A percentile compares a stretch with the other conserved stretches of the same genome.
These are phyloP conservation scores for Eimeria sp. DNA, from an alignment of 169 alveolate species.

Conservation along the genomic window DNA sequence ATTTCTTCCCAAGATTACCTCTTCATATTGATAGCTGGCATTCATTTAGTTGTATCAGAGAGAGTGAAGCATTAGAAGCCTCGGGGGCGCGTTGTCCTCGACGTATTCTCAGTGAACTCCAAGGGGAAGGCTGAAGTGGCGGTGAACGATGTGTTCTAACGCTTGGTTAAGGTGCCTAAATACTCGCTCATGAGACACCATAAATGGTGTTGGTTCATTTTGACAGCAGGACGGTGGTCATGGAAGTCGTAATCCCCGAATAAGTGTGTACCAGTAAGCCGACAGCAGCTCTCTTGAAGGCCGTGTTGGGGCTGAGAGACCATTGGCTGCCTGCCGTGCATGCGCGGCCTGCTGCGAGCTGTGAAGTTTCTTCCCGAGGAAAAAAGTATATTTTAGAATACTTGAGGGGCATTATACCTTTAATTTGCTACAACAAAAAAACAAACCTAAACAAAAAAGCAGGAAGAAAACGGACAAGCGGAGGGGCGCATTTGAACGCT, in stretches of 20 bases:
- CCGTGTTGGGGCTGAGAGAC: neutral
- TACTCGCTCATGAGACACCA: constrained; percentile 95
- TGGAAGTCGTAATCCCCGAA: neutral
- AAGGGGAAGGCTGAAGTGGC: constrained; percentile 97
- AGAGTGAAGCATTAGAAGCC: constrained; percentile 93
- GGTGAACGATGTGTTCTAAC: constrained; percentile 96
- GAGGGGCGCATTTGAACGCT: no score
- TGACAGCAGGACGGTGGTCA: constrained; percentile 57
- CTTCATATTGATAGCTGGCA: constrained; percentile 93
- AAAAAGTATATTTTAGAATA: neutral
- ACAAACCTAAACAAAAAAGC: no score
- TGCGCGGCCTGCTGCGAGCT: neutral
- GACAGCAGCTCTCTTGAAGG: neutral
- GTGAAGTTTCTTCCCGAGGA: neutral
- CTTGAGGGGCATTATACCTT: neutral
- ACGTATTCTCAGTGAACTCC: constrained; percentile 87
- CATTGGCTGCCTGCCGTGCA: neutral
- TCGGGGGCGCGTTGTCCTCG: neutral
- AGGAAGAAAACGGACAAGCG: no score
- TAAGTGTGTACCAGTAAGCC: neutral
- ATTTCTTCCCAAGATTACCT: constrained; percentile 93
- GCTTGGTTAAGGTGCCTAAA: constrained; percentile 96
- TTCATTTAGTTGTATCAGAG: constrained; percentile 91
- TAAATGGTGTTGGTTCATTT: constrained; percentile 94
- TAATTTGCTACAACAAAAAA: no score